Base-by-base conservation (phyloP, 257 asterid species). In the Lantana camara region DNA sequence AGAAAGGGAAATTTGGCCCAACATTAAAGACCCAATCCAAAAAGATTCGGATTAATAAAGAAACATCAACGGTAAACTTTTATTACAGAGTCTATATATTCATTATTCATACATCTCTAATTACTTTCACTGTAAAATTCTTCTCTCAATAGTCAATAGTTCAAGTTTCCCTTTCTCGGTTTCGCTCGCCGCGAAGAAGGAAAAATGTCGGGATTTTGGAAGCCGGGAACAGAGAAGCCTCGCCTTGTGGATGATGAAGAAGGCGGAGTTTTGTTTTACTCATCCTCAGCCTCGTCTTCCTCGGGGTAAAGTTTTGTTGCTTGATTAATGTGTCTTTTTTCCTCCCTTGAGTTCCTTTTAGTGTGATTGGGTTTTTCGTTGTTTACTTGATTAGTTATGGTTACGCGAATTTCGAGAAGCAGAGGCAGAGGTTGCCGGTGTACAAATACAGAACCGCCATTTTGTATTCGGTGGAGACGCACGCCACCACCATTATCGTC, bases 161-260 rank as follows among this genome's bases (percentile, higher is more conserved):
- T 8, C n/a, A 5, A 4, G 5, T 44, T 42, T 15, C 49, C 9
- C 3, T n/a, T 44, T 41, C 3, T 27, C 2, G 1, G 21, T 34
- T 32, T 57, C 1, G 4, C 17, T 46, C 21, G 9, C 13, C 41
- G 34, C 47, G 24, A 23, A 22, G 15, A 27, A 13, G 8, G 19
- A 20, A 20, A 47, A 64, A 91, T 91, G 89, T 73, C 96, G 0
- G 82, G 73, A 64, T 94, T 94, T 52, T 90, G 99, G 99, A 90
- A 84, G 62, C 99, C 96, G 15, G 99, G 99, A 42, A 73, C 95
- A 0, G 96, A 88, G 79, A 82, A 82, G 63, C 97, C 96, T 45
- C 86, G 88, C 20, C 78, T 94, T 17, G 72, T 90, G 20, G 97
- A 90, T 68, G 99, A 90, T 41, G 99, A 88, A 84, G 99, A 94